Evolutionary conservation across 805 yeast genomes (phyloP), one percentile per base, ranked within the genome.

Genomic region (Maudiozyma serrabonitensis): DNA sequence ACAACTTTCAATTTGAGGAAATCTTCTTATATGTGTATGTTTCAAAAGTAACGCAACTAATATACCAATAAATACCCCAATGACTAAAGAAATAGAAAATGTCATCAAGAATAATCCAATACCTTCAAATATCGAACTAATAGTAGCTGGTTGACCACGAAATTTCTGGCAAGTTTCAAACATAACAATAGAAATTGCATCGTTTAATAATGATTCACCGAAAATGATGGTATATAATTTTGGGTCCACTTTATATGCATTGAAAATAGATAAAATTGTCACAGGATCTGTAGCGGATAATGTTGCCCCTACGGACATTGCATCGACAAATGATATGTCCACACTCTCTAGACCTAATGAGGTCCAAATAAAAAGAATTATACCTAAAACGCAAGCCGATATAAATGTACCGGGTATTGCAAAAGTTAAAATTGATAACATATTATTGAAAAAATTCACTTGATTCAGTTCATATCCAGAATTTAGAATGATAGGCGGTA

Each of bases 211-310:
- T 4, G 96, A 87, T 69, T 93, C 99, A 46, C 99, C 99, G 66
- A 93, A 91, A 54, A 93, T 95, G 54, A 93, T 89, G 25, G 99
- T 95, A 71, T 95, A 93, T 45, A 93, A 74, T 67, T 95, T 93
- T 11, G 99, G 99, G 67, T 93, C 99, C 35, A 93, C 99, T 68
- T 91, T 90, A 70, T 93, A 93, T 13, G 98, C 93, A 64, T 91
- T 93, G 75, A 93, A 93, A 52, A 93, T 93, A 13, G 98, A 89
- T 57, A 93, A 71, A 60, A 93, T 91, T 1, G 99, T 93, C 31
- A 93, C 97, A 0, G 99, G 99, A 67, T 93, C 99, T 1, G 99
- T 93, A 19, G 99, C 99, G 2, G 96, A 87, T 42, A 93, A 75
- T 0, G 99, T 91, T 2, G 99, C 99, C 23, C 99, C 99, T 16